These are phyloP conservation scores for Penicillium hordei DNA, from an alignment of 2,329 filamentous ascomycete genomes.

Conservation along the genomic window DNA sequence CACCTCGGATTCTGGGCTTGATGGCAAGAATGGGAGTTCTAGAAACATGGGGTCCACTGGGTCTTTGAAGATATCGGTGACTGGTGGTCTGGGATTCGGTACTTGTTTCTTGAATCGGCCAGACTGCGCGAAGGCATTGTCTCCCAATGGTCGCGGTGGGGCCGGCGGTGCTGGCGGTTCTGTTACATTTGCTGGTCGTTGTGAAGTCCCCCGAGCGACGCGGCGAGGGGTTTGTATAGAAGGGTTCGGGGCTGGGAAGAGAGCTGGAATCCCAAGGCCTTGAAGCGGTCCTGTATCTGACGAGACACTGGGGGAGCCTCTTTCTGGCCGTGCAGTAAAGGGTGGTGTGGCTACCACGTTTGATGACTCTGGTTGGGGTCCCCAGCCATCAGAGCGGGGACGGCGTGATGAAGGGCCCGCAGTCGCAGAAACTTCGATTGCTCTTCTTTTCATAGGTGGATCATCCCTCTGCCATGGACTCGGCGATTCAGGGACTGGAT, in stretches of 20 bases:
- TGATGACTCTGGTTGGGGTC: background rate
- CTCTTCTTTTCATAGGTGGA: slow-evolving; percentile 14
- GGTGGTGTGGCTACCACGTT: background rate
- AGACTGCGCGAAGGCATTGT: slow-evolving; percentile 9
- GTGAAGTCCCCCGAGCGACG: no score
- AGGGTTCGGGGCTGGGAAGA: background rate
- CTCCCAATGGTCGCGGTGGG: background rate
- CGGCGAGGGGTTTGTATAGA: background rate
- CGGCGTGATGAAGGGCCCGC: background rate
- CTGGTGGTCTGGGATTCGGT: slow-evolving; percentile 2
- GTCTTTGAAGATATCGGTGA: background rate
- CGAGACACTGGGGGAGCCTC: background rate
- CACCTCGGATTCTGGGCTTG: slow-evolving; percentile 22
- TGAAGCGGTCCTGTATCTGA: background rate
- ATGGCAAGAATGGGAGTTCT: slow-evolving; percentile 34
- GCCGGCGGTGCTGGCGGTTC: background rate
- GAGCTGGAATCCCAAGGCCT: slow-evolving; percentile 2
- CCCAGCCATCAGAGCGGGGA: background rate
- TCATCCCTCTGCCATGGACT: background rate
- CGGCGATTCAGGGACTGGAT: slow-evolving; percentile 1
- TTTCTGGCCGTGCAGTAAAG: background rate
- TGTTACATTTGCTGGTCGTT: background rate
- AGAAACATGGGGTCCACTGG: slow-evolving; percentile 25
- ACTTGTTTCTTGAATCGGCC: slow-evolving; percentile 2
- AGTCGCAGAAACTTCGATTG: background rate